Evolutionary conservation across 106 monocot species (phyloP).

Genomic region (Dendrobium chrysotoxum): DNA sequence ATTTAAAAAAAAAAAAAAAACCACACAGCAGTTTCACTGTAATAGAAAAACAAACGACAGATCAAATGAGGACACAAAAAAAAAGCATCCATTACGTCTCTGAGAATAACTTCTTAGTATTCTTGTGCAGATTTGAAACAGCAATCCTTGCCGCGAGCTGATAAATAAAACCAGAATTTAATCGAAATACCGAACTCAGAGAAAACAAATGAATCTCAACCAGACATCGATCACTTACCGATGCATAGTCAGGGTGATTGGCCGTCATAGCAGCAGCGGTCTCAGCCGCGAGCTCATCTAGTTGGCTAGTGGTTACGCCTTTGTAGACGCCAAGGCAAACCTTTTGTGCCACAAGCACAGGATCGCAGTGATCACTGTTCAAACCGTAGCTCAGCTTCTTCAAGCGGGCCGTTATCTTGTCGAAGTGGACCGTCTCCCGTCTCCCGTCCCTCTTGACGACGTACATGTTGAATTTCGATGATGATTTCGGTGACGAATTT

Average conservation of each 20-base stretch:
- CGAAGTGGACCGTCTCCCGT: constrained; percentile 88
- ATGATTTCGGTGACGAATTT: constrained; percentile 14
- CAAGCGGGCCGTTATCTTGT: constrained; percentile 94
- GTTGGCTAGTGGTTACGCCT: constrained; percentile 84
- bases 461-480: constrained; percentile 61
- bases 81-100: constrained; percentile 55
- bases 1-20: neutral
- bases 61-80: neutral
- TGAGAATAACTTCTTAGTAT: constrained; percentile 84
- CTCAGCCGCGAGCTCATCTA: constrained; percentile 94
- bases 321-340: constrained; percentile 91
- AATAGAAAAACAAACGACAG: no score
- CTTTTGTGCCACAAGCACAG: constrained; percentile 84
- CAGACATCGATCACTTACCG: constrained; percentile 19
- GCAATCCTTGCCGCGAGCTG: constrained; percentile 98
- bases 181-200: neutral
- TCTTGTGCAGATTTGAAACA: constrained; percentile 94
- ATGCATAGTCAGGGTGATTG: constrained; percentile 80
- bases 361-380: constrained; percentile 87
- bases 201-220: neutral
- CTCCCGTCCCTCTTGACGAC: constrained; percentile 94
- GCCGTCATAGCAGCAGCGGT: constrained; percentile 96
- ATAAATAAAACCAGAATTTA: neutral
- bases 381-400: constrained; percentile 98
- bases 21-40: neutral